Evolutionary conservation across 495 filamentous ascomycete genomes (phyloP).

Genomic region (Talaromyces adpressus): DNA sequence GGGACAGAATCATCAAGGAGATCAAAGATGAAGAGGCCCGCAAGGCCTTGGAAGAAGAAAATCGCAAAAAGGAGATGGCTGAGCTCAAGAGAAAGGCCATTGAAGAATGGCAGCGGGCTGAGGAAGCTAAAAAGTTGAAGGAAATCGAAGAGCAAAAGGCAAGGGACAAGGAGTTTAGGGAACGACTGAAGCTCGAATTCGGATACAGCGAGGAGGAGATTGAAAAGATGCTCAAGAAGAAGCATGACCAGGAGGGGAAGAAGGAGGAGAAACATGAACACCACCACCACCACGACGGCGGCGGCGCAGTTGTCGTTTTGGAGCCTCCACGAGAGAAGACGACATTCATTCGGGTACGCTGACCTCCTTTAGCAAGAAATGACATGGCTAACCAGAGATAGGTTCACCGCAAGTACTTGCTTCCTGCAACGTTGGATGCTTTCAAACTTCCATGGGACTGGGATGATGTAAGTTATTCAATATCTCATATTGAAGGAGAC

Average conservation of each 20-base stretch:
- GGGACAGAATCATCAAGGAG: constrained; percentile 13
- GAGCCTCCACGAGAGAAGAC: constrained; percentile 39
- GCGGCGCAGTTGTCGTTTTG: constrained; percentile 41
- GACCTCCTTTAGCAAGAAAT: neutral
- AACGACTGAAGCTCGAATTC: constrained; percentile 29
- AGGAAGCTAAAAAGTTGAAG: constrained; percentile 30
- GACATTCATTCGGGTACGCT: constrained; percentile 44
- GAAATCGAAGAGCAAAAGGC: constrained; percentile 23
- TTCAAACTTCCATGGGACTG: constrained; percentile 45
- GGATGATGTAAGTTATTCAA: constrained; percentile 37
- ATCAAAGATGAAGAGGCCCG: constrained; percentile 26
- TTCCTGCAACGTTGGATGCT: constrained; percentile 40
- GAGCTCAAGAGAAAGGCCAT: constrained; percentile 45
- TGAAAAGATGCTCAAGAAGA: constrained; percentile 49
- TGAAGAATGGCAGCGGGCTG: constrained; percentile 51
- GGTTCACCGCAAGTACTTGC: constrained; percentile 44
- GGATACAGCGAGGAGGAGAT: constrained; percentile 42
- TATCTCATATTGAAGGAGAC: too few relatives aligned
- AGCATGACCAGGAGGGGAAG: constrained; percentile 50
- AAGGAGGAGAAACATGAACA: constrained; percentile 34
- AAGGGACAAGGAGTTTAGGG: constrained; percentile 42
- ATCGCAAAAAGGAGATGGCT: constrained; percentile 39
- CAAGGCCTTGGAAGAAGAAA: constrained; percentile 26
- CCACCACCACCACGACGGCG: neutral
- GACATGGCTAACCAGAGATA: constrained; percentile 15